Conservation (phyloP, 2,329 filamentous ascomycete species). For the Arachnomyces sp. region DNA sequence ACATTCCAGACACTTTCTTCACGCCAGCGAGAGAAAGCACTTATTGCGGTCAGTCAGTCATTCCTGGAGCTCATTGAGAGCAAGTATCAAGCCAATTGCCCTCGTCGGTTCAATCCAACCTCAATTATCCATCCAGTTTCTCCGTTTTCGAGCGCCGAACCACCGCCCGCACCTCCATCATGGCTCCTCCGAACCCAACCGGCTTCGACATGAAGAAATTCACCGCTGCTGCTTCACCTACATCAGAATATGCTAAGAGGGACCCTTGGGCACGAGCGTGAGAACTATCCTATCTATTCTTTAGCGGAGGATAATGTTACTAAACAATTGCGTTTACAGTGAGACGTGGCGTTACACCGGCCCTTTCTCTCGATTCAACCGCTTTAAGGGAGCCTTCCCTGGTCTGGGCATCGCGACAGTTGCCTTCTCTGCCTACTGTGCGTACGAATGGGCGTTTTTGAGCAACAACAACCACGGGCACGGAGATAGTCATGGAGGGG, state of each 20-base stretch:
- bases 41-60: too few species aligned
- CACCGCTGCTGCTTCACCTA: constrained; percentile 58
- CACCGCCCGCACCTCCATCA: constrained; percentile 24
- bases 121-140: constrained; percentile 9
- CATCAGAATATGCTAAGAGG: constrained; percentile 40
- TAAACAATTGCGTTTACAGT: constrained; percentile 42
- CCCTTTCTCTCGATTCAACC: constrained; percentile 77
- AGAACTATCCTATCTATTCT: constrained; percentile 17
- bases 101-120: neutral
- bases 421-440: constrained; percentile 82
- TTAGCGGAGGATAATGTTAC: constrained; percentile 3
- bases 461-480: constrained; percentile 56
- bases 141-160: neutral
- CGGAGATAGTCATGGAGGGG: constrained; percentile 44
- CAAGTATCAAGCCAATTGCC: too few species aligned
- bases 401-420: constrained; percentile 88
- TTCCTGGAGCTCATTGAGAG: too few species aligned
- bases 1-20: too few species aligned
- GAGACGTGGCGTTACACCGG: constrained; percentile 94
- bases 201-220: constrained; percentile 84
- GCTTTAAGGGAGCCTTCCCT: constrained; percentile 78
- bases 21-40: too few species aligned
- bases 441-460: constrained; percentile 81
- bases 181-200: constrained; percentile 63
- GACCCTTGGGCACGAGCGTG: constrained; percentile 59